Evolutionary conservation across 2,329 filamentous ascomycete genomes (phyloP), one percentile per base, ranked within the genome.

Genomic region (Paracamarosporium sp.): DNA sequence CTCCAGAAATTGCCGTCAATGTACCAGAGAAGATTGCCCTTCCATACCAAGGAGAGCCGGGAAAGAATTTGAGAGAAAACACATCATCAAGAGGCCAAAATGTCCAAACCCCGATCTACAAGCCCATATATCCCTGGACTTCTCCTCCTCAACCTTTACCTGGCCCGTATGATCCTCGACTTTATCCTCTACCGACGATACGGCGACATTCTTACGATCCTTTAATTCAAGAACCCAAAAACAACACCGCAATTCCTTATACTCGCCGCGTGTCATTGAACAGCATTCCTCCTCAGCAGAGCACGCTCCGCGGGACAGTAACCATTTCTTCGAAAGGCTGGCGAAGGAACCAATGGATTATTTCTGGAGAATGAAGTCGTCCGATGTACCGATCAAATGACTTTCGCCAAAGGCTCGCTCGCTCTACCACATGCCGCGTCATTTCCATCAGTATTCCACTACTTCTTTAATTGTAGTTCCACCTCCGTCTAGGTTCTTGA

Each of bases 331-430:
- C 57, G 25, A 64, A 69, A 48, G 71, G 72, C 45, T 75, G 73
- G 73, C 64, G 71, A 44, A 68, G 73, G 17, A 74, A 72, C 27
- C 68, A 74, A 52, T 76, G 74, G 74, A 71, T 68, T 3, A 68
- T 76, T 5, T 55, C 62, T 25, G 67, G 69, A 45, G 65, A 64
- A 25, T 74, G 72, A 75, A 22, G 17, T 17, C 27, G 25, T 9
- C 7, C 9, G 5, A 25, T 25, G 25, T 6, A 47, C 15, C 24
- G 13, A 50, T 57, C 51, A 47, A 28, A 40, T 38, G 31, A 48
- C 45, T 30, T 28, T 44, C 56, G 51, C 33, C 53, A 51, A 25
- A 35, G 15, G 22, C n/a, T 22, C 47, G 22, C 38, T 17, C 24
- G 28, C 15, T 40, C 28, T 35, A n/a, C 24, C 33, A 8, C 22